Percentiles rank a stretch among this genome's conserved stretches.
These are phyloP conservation scores for Aphanomyces invadans DNA, from an alignment of 352 stramenopile genomes.

Conservation along the genomic window DNA sequence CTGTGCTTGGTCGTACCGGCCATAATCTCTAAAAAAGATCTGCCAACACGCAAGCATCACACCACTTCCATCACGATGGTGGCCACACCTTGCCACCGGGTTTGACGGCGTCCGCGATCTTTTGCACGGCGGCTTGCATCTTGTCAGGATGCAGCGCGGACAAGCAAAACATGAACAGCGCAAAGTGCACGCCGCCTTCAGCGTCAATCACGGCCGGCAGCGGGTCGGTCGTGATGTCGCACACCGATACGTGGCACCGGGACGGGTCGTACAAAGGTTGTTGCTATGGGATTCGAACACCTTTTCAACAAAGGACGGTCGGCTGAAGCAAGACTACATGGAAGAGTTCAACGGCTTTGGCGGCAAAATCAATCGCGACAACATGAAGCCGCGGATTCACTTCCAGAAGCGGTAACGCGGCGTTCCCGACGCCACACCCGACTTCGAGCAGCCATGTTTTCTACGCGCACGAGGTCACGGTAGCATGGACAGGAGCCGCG, in stretches of 20 bases:
- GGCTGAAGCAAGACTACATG: conserved; percentile 47
- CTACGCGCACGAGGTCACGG: conserved; percentile 11
- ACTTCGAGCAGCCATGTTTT: conserved; percentile 86
- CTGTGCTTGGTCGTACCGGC: conserved; percentile 92
- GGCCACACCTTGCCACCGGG: conserved; percentile 53
- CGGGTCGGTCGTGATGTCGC: conserved; percentile 76
- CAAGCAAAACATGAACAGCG: conserved; percentile 82
- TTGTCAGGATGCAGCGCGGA: conserved; percentile 87
- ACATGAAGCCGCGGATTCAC: conserved; percentile 79
- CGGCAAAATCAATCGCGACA: conserved; percentile 90
- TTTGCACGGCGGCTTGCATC: conserved; percentile 77
- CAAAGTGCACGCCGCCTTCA: conserved; percentile 70
- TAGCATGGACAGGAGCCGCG: neutral
- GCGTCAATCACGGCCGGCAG: conserved; percentile 45
- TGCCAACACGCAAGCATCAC: no score
- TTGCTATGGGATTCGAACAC: conserved; percentile 33
- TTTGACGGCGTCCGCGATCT: conserved; percentile 75
- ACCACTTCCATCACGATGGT: neutral
- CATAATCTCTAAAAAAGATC: conserved; percentile 92
- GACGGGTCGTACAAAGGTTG: conserved; percentile 71
- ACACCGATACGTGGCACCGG: conserved; percentile 64
- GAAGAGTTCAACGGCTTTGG: conserved; percentile 85
- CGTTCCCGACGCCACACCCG: conserved; percentile 93
- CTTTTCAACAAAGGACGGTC: neutral
- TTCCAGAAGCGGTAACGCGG: conserved; percentile 90